A percentile compares a stretch with the other conserved stretches of the same genome.
Evolutionary conservation across 306 rosid genomes (phyloP).

Genomic region (Cicer chorassanicum): DNA sequence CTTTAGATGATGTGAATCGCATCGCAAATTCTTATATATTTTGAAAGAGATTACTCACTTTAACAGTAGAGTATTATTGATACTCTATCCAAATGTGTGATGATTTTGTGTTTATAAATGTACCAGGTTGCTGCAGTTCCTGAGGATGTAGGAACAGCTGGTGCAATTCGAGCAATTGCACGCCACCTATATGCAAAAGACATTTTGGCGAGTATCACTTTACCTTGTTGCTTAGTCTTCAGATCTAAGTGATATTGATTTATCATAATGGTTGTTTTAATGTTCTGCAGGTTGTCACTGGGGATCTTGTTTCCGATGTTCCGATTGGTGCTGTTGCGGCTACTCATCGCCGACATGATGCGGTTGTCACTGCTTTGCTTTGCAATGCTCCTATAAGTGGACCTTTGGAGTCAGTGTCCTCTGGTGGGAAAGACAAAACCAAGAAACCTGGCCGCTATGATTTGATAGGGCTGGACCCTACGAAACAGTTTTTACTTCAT

Average conservation of each 20-base stretch:
- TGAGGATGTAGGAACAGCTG: slow-evolving; percentile 97
- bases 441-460: slow-evolving; percentile 81
- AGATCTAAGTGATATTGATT: slow-evolving; percentile 29
- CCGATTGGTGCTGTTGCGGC: slow-evolving; percentile 96
- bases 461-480: slow-evolving; percentile 90
- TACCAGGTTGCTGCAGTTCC: slow-evolving; percentile 90
- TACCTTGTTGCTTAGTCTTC: slow-evolving; percentile 5
- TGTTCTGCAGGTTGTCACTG: slow-evolving; percentile 87
- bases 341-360: slow-evolving; percentile 93
- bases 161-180: slow-evolving; percentile 87
- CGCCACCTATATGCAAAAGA: slow-evolving; percentile 84
- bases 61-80: slow-evolving; percentile 10
- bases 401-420: slow-evolving; percentile 75
- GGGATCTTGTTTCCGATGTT: slow-evolving; percentile 96
- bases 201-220: slow-evolving; percentile 65
- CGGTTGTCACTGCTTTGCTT: slow-evolving; percentile 92
- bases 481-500: slow-evolving; percentile 80
- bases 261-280: slow-evolving; percentile 39
- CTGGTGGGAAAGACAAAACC: slow-evolving; percentile 91
- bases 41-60: not conserved
- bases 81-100: slow-evolving; percentile 31
- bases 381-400: slow-evolving; percentile 91
- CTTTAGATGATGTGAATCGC: not conserved
- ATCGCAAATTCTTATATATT: not conserved
- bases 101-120: slow-evolving; percentile 37